A percentile compares a stretch with the other conserved stretches of the same genome.
These are phyloP conservation scores for Coemansia sp. DNA, from an alignment of 192 early-diverging fungal genomes.

Conservation along the genomic window DNA sequence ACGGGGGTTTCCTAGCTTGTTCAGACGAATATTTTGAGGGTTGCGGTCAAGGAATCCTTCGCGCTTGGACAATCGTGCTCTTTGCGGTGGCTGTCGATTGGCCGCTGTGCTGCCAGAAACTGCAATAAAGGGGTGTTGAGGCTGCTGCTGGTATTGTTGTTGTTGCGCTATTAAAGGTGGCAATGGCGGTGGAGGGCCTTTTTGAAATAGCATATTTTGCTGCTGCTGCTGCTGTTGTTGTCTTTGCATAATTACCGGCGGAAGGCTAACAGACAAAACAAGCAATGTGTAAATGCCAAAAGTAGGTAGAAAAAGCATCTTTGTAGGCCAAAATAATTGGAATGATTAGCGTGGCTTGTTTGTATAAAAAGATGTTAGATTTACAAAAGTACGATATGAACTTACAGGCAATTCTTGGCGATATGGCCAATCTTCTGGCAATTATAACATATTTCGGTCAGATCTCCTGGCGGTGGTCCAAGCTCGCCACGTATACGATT, in stretches of 20 bases:
- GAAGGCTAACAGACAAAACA: neutral
- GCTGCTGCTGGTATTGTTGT: no score
- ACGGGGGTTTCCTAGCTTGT: constrained; percentile 6
- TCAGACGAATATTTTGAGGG: constrained; percentile 19
- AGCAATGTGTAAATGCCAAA: neutral
- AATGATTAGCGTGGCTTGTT: no score
- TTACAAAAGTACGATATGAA: neutral
- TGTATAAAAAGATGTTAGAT: neutral
- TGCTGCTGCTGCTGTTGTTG: constrained; percentile 7
- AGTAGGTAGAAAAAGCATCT: neutral
- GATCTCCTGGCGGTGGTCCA: constrained; percentile 37
- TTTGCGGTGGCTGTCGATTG: neutral
- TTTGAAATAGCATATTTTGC: neutral
- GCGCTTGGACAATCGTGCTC: constrained; percentile 11
- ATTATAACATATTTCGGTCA: constrained; percentile 32
- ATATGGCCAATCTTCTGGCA: constrained; percentile 38
- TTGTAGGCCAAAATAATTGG: no score
- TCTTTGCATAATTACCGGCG: neutral
- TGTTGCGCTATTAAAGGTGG: neutral
- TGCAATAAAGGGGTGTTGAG: neutral
- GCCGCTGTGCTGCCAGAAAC: neutral
- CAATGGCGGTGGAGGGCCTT: neutral
- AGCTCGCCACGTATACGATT: constrained; percentile 25
- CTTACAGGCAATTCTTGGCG: constrained; percentile 43
- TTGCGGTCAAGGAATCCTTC: constrained; percentile 23